A percentile compares a stretch with the other conserved stretches of the same genome.
Conservation (phyloP, 805 yeast species). For the Saccharomycopsis fermentans region DNA sequence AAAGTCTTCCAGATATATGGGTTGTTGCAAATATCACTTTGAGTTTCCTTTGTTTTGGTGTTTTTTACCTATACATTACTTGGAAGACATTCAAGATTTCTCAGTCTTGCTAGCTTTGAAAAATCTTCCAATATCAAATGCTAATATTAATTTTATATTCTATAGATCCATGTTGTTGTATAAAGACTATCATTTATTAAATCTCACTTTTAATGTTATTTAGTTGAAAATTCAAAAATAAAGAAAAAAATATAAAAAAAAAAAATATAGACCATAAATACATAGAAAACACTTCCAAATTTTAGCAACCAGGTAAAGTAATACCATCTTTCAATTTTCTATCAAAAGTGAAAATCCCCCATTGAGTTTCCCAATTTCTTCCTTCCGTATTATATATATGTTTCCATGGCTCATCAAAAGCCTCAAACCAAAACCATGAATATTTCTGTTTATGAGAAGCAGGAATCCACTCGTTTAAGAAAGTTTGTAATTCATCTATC, state of each 20-base stretch:
- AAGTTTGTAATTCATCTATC: constrained; percentile 32
- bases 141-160: not conserved
- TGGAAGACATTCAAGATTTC: constrained; percentile 33
- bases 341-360: constrained; percentile 52
- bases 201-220: not conserved
- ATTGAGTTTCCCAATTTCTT: constrained; percentile 55
- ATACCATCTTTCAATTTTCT: constrained; percentile 37
- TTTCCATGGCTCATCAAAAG: constrained; percentile 70
- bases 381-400: constrained; percentile 33
- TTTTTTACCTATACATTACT: constrained; percentile 79
- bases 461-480: constrained; percentile 46
- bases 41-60: constrained; percentile 62
- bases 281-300: not conserved
- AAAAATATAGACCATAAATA: not conserved
- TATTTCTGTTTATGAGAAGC: constrained; percentile 27
- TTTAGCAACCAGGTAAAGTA: constrained; percentile 9
- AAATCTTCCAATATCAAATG: not conserved
- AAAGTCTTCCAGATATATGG: constrained; percentile 73
- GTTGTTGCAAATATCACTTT: constrained; percentile 63
- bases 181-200: not conserved
- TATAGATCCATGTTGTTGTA: too few species aligned
- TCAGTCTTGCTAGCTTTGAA: not conserved
- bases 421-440: constrained; percentile 56
- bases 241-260: constrained; percentile 1
- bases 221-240: not conserved